Conservation (phyloP, 2,329 filamentous ascomycete species). For the Tolypocladium inflatum region DNA sequence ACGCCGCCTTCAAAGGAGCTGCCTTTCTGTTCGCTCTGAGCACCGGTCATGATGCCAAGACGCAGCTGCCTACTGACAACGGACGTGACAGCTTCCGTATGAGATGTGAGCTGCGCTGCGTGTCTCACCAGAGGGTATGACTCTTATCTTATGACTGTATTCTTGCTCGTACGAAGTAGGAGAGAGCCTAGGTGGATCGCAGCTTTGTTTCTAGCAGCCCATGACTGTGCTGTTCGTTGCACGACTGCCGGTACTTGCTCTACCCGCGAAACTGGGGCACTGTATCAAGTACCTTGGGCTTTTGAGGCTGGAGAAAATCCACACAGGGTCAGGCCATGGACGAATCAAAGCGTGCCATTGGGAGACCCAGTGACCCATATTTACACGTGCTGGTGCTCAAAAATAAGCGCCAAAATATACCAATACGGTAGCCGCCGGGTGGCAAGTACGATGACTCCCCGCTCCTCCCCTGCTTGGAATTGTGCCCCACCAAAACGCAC, state of each 20-base stretch:
- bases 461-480: conserved; percentile 7
- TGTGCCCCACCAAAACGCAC: conserved; percentile 35
- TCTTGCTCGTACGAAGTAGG: not conserved
- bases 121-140: not conserved
- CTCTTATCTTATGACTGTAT: not conserved
- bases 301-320: not conserved
- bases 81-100: not conserved
- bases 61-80: not conserved
- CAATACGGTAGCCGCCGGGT: not conserved
- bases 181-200: not conserved
- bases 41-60: not conserved
- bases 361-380: too few relatives aligned
- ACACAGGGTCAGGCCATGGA: not conserved
- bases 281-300: not conserved
- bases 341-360: not conserved
- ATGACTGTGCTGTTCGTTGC: not conserved
- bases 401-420: not conserved
- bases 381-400: not conserved
- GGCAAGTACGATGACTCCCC: not conserved
- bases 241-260: not conserved
- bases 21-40: not conserved
- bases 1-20: not conserved
- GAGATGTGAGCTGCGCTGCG: not conserved
- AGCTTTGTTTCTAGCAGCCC: not conserved
- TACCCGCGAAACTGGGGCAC: not conserved